Evolutionary conservation across 2,329 filamentous ascomycete species (phyloP), one percentile per base, ranked within the genome.

Genomic region (Stachybotrys chartarum): DNA sequence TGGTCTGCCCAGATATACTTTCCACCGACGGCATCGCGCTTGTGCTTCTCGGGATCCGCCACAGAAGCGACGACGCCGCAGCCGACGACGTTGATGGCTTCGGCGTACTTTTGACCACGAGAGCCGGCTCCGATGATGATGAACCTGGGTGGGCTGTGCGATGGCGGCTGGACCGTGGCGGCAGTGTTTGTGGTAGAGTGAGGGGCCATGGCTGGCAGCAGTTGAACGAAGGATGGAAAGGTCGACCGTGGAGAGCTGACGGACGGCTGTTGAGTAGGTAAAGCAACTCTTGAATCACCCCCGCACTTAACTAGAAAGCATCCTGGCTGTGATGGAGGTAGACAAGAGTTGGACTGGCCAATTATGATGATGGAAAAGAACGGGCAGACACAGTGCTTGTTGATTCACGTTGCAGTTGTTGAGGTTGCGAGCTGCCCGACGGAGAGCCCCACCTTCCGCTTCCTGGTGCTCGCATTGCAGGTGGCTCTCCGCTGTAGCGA

Each of bases 81-180:
- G 57, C 82, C 86, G 17, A 82, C 83, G 16, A 78, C 75, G n/a
- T 75, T 70, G 8, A 91, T 84, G 53, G 86, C 86, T 57, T 78
- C 77, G 35, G 87, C 88, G 68, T 95, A 96, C 32, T 84, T 81
- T 53, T 81, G 79, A 14, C 91, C 91, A 42, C 91, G 85, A 51
- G 87, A 90, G 39, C 91, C 91, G 7, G 90, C 91, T 18, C 91
- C 91, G 62, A 96, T 86, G 64, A 96, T 81, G 55, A 95, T 78
- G 64, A 95, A 83, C 52, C 86, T 83, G 3, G 85, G 82, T 66
- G 8, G 76, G 76, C 50, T 71, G 75, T 10, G 72, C 72, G 18
- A 72, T 73, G 6, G 72, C 66, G 46, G 57, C 50, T 54, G 53
- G 45, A 55, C 57, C 30, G 60, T 51, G 50, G 54, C 54, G 53